Conservation (phyloP, 331 rosid genomes). For the Malus hybrid region DNA sequence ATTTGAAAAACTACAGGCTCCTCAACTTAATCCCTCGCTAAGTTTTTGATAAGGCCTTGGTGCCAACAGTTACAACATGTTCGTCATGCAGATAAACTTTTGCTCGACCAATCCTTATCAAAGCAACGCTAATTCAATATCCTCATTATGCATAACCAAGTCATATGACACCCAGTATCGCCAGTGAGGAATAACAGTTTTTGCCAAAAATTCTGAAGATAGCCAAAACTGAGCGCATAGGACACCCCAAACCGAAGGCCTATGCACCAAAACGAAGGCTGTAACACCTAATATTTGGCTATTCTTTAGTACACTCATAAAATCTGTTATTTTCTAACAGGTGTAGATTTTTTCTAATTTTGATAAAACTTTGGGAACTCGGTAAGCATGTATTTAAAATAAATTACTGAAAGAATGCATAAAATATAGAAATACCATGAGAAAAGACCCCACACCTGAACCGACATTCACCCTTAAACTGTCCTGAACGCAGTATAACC, state of each 20-base stretch:
- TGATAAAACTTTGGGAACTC: background rate
- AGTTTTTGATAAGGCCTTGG: background rate
- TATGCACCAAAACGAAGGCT: background rate
- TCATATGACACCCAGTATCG: background rate
- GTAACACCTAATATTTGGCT: background rate
- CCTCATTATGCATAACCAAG: background rate
- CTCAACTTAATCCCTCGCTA: background rate
- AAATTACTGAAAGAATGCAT: background rate
- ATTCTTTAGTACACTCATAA: background rate
- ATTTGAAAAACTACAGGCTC: background rate
- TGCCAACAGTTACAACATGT: background rate
- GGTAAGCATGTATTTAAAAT: background rate
- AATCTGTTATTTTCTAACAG: background rate
- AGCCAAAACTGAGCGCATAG: background rate
- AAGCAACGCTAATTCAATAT: background rate
- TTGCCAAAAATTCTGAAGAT: background rate
- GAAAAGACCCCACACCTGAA: slow-evolving; percentile 57
- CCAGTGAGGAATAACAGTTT: background rate
- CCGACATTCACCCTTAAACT: slow-evolving; percentile 77
- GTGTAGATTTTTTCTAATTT: background rate
- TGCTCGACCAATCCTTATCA: background rate
- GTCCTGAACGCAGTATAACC: slow-evolving; percentile 67
- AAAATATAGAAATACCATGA: slow-evolving; percentile 12
- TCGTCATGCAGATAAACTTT: background rate
- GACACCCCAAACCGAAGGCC: background rate